Percentiles rank a stretch among this genome's conserved stretches.
Conservation (phyloP, 768 basidiomycete species). For the Leucocoprinus sp. region DNA sequence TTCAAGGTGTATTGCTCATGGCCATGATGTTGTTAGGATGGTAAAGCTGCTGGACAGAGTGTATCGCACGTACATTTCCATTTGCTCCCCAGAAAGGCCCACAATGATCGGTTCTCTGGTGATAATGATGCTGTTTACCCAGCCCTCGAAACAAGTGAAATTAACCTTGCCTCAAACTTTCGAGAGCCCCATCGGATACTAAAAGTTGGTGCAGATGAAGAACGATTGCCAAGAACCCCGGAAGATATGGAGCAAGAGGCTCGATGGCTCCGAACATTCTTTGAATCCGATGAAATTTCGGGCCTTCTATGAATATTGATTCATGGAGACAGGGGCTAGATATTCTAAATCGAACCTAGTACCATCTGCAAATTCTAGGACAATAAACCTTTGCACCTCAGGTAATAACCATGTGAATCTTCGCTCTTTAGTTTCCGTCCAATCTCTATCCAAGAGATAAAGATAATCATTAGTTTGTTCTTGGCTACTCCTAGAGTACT, state of each 20-base stretch:
- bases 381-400: neutral
- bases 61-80: conserved; percentile 98
- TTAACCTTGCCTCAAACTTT: conserved; percentile 35
- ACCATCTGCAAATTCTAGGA: conserved; percentile 4
- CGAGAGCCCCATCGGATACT: conserved; percentile 27
- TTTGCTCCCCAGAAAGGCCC: conserved; percentile 71
- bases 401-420: conserved; percentile 18
- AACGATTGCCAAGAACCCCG: conserved; percentile 48
- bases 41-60: conserved; percentile 68
- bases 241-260: conserved; percentile 83
- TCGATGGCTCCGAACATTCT: conserved; percentile 53
- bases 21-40: too few species aligned
- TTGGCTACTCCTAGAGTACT: too few species aligned
- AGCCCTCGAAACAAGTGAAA: conserved; percentile 61
- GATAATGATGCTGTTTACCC: conserved; percentile 75
- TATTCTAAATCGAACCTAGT: neutral
- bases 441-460: conserved; percentile 43
- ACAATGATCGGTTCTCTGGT: conserved; percentile 56
- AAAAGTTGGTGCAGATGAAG: conserved; percentile 64
- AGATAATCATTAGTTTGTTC: too few species aligned
- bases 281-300: conserved; percentile 21
- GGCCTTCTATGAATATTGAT: neutral
- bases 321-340: neutral
- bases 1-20: too few species aligned
- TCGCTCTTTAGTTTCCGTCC: conserved; percentile 31